These are phyloP conservation scores for Colletotrichum sp. DNA, from an alignment of 2,329 filamentous ascomycete genomes.

Conservation along the genomic window DNA sequence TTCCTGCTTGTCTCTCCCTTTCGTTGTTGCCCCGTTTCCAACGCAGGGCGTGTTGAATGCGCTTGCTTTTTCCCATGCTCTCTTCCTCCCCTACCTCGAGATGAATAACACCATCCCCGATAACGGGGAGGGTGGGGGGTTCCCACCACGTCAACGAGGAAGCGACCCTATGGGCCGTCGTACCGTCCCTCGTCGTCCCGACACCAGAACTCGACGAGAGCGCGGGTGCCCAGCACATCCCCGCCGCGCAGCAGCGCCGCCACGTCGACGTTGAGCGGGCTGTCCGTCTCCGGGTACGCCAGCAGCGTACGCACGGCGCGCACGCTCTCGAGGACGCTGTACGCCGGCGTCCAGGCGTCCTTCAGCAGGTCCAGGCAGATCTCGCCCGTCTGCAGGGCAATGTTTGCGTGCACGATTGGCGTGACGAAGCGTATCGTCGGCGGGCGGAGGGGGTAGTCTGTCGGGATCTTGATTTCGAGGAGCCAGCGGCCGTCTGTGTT, in stretches of 20 bases:
- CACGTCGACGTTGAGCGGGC: constrained; percentile 80
- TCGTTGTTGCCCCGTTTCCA: background rate
- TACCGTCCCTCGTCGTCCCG: constrained; percentile 52
- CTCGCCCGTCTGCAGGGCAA: constrained; percentile 74
- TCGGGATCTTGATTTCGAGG: constrained; percentile 76
- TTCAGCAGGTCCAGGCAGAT: constrained; percentile 91
- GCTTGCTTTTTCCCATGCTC: background rate
- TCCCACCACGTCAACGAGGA: background rate
- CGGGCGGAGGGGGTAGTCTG: constrained; percentile 78
- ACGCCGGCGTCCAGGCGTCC: constrained; percentile 83
- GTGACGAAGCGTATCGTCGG: constrained; percentile 85
- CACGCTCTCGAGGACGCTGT: constrained; percentile 78
- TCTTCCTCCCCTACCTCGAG: background rate
- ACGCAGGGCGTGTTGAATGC: background rate
- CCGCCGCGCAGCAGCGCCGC: constrained; percentile 73
- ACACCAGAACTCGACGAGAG: constrained; percentile 76
- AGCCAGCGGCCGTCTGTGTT: constrained; percentile 76
- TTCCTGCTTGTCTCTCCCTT: background rate
- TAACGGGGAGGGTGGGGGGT: background rate
- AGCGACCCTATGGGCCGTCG: constrained; percentile 34
- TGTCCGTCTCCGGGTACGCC: constrained; percentile 71
- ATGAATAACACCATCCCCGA: background rate
- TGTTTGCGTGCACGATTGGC: constrained; percentile 84
- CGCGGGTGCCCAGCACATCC: constrained; percentile 70
- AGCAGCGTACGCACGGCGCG: constrained; percentile 76